Conservation (phyloP, 2,329 filamentous ascomycete species). For the Pseudogymnoascus pannorum region DNA sequence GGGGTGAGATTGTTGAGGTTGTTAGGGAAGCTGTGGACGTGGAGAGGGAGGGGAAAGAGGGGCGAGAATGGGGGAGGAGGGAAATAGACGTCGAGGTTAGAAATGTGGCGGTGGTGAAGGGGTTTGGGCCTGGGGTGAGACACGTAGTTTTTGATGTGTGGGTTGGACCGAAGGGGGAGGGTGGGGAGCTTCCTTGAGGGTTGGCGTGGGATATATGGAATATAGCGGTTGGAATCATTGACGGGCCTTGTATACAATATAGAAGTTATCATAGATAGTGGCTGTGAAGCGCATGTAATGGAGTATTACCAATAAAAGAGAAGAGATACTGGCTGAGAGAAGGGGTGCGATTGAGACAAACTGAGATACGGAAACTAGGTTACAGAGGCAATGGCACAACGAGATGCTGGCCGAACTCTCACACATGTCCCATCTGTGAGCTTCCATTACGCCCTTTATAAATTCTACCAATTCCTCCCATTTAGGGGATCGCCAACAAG, state of each 20-base stretch:
- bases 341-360: too few relatives aligned
- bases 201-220: neutral
- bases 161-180: constrained; percentile 11
- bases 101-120: constrained; percentile 60
- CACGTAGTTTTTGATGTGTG: constrained; percentile 62
- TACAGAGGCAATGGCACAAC: too few relatives aligned
- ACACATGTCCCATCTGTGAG: too few relatives aligned
- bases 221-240: neutral
- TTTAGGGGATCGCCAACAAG: too few relatives aligned
- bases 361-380: too few relatives aligned
- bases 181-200: neutral
- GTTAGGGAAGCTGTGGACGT: constrained; percentile 15
- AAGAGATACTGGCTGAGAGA: neutral
- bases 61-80: constrained; percentile 9
- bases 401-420: too few relatives aligned
- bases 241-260: neutral
- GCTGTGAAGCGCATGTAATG: neutral
- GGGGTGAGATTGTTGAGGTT: constrained; percentile 12
- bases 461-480: too few relatives aligned
- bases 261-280: neutral
- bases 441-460: neutral
- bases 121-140: constrained; percentile 61
- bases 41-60: neutral
- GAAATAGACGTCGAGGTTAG: constrained; percentile 33
- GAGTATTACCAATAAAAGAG: neutral